Evolutionary conservation across 1,284 basidiomycete genomes (phyloP).

Genomic region (Xerocomus minutiporus): DNA sequence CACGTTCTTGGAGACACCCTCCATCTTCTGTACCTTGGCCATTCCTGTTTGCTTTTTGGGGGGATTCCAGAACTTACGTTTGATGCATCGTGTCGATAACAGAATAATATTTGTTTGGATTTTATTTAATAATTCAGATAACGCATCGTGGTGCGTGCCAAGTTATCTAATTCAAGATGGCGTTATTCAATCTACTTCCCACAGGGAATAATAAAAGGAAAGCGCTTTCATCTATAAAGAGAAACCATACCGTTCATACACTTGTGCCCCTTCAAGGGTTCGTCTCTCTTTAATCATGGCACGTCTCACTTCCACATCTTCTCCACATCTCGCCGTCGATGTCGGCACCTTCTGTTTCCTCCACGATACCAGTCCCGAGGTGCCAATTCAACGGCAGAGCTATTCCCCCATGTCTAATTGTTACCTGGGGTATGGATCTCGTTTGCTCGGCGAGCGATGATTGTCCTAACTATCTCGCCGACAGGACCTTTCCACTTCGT

Average conservation of each 20-base stretch:
- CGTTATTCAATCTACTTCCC: background rate
- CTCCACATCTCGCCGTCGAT: background rate
- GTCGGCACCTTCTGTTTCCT: background rate
- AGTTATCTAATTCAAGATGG: background rate
- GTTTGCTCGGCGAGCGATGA: background rate
- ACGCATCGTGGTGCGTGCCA: background rate
- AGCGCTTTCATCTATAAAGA: background rate
- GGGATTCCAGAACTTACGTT: background rate
- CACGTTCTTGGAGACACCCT: background rate
- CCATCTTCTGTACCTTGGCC: background rate
- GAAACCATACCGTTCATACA: too few relatives aligned
- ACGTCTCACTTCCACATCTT: background rate
- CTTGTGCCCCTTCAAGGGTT: background rate
- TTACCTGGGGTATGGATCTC: constrained; percentile 7
- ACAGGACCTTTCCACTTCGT: background rate
- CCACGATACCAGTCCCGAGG: background rate
- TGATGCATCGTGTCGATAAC: background rate
- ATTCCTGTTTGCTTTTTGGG: background rate
- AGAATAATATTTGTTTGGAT: background rate
- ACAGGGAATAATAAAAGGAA: background rate
- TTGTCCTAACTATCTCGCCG: background rate
- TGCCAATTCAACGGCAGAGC: background rate
- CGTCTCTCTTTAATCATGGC: background rate
- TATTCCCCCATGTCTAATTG: background rate
- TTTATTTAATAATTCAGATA: background rate